Percentiles rank a stretch among this genome's conserved stretches.
phyloP scores from a whole-genome alignment of 2,329 filamentous ascomycete species.

The Cryphonectria radicalis region DNA sequence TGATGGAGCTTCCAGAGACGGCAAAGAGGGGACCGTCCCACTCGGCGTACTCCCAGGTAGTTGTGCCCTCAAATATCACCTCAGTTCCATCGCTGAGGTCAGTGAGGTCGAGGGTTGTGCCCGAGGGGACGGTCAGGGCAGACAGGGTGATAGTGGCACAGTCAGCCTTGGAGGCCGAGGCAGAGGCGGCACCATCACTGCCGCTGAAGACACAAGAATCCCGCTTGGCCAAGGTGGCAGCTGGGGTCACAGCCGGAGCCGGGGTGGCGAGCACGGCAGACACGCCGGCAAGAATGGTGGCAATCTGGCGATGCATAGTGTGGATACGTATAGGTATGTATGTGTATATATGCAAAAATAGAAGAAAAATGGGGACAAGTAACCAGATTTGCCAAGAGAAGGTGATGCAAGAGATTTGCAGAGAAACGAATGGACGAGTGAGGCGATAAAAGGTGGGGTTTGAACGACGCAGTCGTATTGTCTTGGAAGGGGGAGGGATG shows the following conservation, averaged over 20 bases:
- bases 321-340: neutral
- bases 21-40: constrained; percentile 68
- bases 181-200: constrained; percentile 44
- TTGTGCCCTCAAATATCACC: constrained; percentile 67
- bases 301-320: constrained; percentile 10
- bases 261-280: constrained; percentile 15
- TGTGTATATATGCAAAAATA: neutral
- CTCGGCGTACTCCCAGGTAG: constrained; percentile 69
- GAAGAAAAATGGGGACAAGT: neutral
- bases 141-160: constrained; percentile 60
- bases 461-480: constrained; percentile 3
- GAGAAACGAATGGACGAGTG: constrained; percentile 1
- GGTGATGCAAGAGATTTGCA: neutral
- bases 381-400: neutral
- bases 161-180: constrained; percentile 50
- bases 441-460: neutral
- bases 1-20: constrained; percentile 60
- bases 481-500: neutral
- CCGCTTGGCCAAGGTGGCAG: constrained; percentile 15
- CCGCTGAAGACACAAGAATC: constrained; percentile 58
- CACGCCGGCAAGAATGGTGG: constrained; percentile 13
- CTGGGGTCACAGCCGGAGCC: neutral
- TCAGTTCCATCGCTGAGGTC: constrained; percentile 54
- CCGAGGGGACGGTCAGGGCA: constrained; percentile 59
- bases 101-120: constrained; percentile 62